Conservation (phyloP, 2,329 filamentous ascomycete genomes). For the Hypoxylon sp. region DNA sequence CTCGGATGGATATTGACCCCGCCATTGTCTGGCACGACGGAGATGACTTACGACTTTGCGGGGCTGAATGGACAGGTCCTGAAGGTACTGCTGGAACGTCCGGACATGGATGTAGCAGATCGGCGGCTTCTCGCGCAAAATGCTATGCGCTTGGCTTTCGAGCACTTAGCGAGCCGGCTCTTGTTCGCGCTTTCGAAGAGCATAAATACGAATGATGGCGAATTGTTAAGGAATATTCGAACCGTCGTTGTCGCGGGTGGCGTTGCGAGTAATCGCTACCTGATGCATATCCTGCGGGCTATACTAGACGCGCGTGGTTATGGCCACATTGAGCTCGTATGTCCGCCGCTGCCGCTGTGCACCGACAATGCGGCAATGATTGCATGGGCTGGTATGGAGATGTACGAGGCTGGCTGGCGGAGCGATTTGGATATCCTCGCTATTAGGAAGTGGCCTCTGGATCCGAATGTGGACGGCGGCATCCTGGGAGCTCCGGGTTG, state of each 20-base stretch:
- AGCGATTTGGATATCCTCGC: conserved; percentile 73
- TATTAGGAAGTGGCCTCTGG: conserved; percentile 81
- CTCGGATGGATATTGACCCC: conserved; percentile 76
- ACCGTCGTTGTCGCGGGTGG: conserved; percentile 90
- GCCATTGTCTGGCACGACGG: conserved; percentile 72
- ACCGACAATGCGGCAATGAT: conserved; percentile 99
- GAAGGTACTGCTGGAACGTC: conserved; percentile 61
- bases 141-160: conserved; percentile 85
- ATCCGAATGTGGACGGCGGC: conserved; percentile 73
- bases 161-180: conserved; percentile 84
- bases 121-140: conserved; percentile 78
- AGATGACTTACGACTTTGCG: conserved; percentile 80
- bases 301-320: conserved; percentile 77
- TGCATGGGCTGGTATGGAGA: conserved; percentile 92
- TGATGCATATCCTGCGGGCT: conserved; percentile 74
- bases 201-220: background rate
- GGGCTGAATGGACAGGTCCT: conserved; percentile 77
- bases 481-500: conserved; percentile 74
- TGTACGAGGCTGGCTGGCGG: conserved; percentile 84
- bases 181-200: conserved; percentile 72
- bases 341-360: conserved; percentile 83
- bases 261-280: conserved; percentile 86
- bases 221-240: conserved; percentile 55
- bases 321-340: conserved; percentile 71
- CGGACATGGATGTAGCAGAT: conserved; percentile 68